Evolutionary conservation across 768 basidiomycete genomes (phyloP).

Genomic region (Dacryopinax spathularia): DNA sequence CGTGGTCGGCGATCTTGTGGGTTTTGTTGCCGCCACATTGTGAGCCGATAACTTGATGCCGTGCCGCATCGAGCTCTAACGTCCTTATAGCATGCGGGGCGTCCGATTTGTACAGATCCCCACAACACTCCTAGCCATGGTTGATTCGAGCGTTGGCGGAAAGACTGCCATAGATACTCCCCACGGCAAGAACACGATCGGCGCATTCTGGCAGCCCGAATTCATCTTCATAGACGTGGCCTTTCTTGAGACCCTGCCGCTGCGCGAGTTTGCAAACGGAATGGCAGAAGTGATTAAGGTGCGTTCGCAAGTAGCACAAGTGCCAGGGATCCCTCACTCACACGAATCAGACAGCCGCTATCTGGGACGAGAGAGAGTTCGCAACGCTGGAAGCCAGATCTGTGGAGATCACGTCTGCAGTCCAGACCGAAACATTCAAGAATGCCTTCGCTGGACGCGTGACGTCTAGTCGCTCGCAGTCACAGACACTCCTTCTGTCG

Average conservation of each 20-base stretch:
- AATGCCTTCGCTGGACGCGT: constrained; percentile 30
- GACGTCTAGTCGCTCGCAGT: constrained; percentile 44
- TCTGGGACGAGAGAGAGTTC: constrained; percentile 89
- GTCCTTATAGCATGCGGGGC: constrained; percentile 72
- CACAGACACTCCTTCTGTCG: constrained; percentile 73
- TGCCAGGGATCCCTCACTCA: constrained; percentile 1
- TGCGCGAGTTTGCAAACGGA: constrained; percentile 91
- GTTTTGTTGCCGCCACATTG: constrained; percentile 96
- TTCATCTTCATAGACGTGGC: constrained; percentile 96
- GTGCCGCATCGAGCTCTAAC: neutral
- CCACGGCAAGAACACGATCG: constrained; percentile 95
- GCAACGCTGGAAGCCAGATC: constrained; percentile 73
- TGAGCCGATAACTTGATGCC: constrained; percentile 32
- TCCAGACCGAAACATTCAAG: constrained; percentile 49
- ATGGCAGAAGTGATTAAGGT: constrained; percentile 99
- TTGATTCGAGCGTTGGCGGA: constrained; percentile 92
- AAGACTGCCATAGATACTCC: constrained; percentile 99
- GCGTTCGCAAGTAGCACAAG: constrained; percentile 13
- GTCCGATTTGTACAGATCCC: constrained; percentile 92
- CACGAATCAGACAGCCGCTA: constrained; percentile 75
- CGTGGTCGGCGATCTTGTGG: constrained; percentile 91
- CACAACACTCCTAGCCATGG: constrained; percentile 94
- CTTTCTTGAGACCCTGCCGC: constrained; percentile 83
- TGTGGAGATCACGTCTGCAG: constrained; percentile 68
- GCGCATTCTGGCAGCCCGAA: constrained; percentile 95